A percentile compares a stretch with the other conserved stretches of the same genome.
Conservation (phyloP, 192 early-diverging fungal species). For the Kickxella alabastrina region DNA sequence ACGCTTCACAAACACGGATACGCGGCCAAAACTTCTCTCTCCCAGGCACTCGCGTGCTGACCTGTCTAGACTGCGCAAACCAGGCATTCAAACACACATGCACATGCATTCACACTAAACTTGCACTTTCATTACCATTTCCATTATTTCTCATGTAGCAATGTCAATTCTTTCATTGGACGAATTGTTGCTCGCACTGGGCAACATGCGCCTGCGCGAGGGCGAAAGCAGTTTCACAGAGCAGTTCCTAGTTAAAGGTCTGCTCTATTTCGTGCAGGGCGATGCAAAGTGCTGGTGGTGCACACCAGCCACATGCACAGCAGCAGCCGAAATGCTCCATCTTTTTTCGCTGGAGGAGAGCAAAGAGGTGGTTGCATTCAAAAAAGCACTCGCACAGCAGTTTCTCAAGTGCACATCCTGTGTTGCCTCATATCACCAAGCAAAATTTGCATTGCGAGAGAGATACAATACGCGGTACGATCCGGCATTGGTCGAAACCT, state of each 20-base stretch:
- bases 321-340: constrained; percentile 42
- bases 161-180: constrained; percentile 7
- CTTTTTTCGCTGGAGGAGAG: constrained; percentile 33
- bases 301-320: constrained; percentile 10
- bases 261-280: constrained; percentile 35
- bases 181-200: constrained; percentile 15
- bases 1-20: no score
- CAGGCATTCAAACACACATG: no score
- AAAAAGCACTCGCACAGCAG: constrained; percentile 19
- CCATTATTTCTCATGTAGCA: not conserved
- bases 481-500: constrained; percentile 5
- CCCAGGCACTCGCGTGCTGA: no score
- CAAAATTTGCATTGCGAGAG: constrained; percentile 22
- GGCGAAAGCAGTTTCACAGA: not conserved
- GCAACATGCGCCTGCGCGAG: constrained; percentile 6
- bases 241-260: constrained; percentile 22
- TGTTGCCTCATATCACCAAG: constrained; percentile 28
- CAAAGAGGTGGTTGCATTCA: constrained; percentile 9
- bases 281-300: constrained; percentile 52
- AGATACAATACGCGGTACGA: constrained; percentile 23
- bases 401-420: constrained; percentile 40
- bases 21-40: no score
- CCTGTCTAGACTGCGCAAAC: no score
- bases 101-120: no score
- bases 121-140: no score